Conservation (phyloP, 192 early-diverging fungal species). For the Backusella sp. region DNA sequence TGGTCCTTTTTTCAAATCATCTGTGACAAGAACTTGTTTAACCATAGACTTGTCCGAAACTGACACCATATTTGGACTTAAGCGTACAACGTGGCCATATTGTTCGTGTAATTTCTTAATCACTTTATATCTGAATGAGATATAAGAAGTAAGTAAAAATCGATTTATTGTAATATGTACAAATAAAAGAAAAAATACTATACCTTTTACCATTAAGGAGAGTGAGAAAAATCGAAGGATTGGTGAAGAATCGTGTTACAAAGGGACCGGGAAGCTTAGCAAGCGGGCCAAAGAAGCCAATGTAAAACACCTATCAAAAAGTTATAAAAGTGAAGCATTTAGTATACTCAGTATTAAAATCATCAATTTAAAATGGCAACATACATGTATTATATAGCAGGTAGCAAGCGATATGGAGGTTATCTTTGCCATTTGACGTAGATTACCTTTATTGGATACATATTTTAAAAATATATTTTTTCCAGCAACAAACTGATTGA, state of each 20-base stretch:
- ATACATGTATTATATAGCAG: too few relatives aligned
- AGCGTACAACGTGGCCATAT: conserved; percentile 32
- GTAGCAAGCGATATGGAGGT: too few relatives aligned
- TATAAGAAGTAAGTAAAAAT: too few relatives aligned
- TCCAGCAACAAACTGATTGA: too few relatives aligned
- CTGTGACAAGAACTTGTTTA: conserved; percentile 32
- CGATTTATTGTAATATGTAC: too few relatives aligned
- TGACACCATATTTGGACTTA: conserved; percentile 12
- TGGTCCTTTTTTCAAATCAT: conserved; percentile 26
- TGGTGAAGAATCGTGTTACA: neutral
- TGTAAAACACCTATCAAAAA: conserved; percentile 1
- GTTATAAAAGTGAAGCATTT: too few relatives aligned
- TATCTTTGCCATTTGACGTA: too few relatives aligned
- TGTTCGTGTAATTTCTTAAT: conserved; percentile 11
- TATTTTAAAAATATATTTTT: too few relatives aligned
- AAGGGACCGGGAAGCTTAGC: conserved; percentile 28
- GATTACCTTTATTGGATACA: too few relatives aligned
- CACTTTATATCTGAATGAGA: neutral
- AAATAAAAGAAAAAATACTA: too few relatives aligned
- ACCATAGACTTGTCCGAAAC: conserved; percentile 35
- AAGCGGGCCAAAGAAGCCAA: conserved; percentile 29
- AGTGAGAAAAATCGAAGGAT: neutral
- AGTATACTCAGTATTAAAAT: too few relatives aligned
- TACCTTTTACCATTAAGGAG: conserved; percentile 1
- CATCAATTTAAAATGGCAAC: too few relatives aligned